Conservation (phyloP, 106 monocot species). For the Acorus calamus region DNA sequence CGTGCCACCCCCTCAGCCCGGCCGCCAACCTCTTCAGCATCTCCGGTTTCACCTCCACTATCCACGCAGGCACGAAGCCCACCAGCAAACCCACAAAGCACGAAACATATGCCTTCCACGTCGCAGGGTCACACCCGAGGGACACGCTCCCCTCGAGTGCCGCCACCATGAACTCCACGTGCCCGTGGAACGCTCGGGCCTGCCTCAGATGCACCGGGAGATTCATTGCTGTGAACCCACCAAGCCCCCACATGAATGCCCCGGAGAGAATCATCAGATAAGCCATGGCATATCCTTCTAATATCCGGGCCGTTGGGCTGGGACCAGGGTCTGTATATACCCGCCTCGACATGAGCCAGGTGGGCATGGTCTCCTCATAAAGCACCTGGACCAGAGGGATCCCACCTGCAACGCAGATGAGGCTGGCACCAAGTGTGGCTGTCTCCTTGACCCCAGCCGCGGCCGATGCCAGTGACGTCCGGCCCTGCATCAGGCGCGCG, state of each 20-base stretch:
- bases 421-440: conserved; percentile 55
- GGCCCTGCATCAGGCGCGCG: conserved; percentile 20
- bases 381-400: conserved; percentile 49
- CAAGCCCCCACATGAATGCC: conserved; percentile 56
- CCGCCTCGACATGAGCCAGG: conserved; percentile 33
- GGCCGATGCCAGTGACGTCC: conserved; percentile 37
- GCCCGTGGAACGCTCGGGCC: conserved; percentile 22
- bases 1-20: conserved; percentile 63
- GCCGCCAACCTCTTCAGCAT: conserved; percentile 49
- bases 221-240: conserved; percentile 14
- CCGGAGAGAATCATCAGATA: conserved; percentile 56
- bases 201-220: conserved; percentile 14
- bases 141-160: conserved; percentile 53
- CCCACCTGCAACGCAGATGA: conserved; percentile 65
- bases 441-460: conserved; percentile 33
- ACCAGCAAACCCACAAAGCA: conserved; percentile 57
- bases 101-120: conserved; percentile 63
- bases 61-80: conserved; percentile 57
- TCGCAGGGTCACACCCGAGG: conserved; percentile 56
- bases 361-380: conserved; percentile 75
- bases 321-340: conserved; percentile 2
- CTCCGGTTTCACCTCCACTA: conserved; percentile 37
- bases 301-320: conserved; percentile 18
- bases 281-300: conserved; percentile 78
- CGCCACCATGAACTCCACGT: conserved; percentile 60